Percentiles rank a stretch among this genome's conserved stretches.
Conservation (phyloP, 306 rosid species). For the Ammopiptanthus mongolicus region DNA sequence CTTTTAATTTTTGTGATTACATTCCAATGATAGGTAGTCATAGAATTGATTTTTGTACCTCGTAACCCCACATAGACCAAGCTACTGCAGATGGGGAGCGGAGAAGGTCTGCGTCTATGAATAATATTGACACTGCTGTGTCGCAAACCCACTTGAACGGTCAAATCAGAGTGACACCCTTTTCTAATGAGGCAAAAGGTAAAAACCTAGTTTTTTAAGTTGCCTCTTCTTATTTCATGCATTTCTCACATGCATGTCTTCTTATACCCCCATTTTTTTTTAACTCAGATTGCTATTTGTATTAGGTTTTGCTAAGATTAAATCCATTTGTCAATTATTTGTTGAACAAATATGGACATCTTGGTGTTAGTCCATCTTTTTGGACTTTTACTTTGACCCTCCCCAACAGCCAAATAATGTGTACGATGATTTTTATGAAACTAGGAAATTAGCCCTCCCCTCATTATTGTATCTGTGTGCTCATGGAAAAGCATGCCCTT, state of each 20-base stretch:
- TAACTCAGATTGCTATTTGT: neutral
- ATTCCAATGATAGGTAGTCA: constrained; percentile 15
- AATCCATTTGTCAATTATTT: neutral
- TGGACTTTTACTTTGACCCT: constrained; percentile 6
- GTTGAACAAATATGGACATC: neutral
- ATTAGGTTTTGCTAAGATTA: neutral
- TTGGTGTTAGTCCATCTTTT: neutral
- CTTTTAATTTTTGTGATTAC: constrained; percentile 11
- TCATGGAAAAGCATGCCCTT: neutral
- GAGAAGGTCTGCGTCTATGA: constrained; percentile 46
- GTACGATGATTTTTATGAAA: constrained; percentile 7
- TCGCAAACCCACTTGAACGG: constrained; percentile 36
- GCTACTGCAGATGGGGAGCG: constrained; percentile 40
- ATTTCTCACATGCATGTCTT: neutral
- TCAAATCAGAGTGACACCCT: constrained; percentile 35
- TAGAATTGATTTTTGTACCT: constrained; percentile 27
- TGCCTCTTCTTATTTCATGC: neutral
- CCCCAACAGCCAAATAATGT: neutral
- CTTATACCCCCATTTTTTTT: neutral
- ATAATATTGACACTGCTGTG: constrained; percentile 36
- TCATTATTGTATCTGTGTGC: neutral
- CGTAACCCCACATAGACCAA: constrained; percentile 58
- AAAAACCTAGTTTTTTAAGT: constrained; percentile 4
- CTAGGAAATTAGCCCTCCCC: neutral
- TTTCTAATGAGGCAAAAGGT: constrained; percentile 44